Conservation (phyloP, 73 alveolate species). For the Effrenium voratum region DNA sequence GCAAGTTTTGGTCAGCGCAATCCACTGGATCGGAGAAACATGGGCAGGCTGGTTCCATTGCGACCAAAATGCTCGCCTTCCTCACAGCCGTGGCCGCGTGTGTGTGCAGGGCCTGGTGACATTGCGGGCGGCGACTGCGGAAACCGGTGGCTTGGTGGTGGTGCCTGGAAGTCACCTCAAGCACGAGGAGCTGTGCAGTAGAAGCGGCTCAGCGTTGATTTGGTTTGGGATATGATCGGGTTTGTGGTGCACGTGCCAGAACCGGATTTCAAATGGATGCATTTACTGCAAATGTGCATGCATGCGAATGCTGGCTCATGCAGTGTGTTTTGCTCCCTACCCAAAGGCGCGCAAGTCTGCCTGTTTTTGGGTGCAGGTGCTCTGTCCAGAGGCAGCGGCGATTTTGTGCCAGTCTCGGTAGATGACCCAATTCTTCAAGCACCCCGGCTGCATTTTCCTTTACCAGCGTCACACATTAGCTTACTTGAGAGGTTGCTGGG, state of each 20-base stretch:
- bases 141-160: constrained; percentile 70
- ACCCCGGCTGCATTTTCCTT: background rate
- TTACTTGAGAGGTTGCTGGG: background rate
- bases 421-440: constrained; percentile 48
- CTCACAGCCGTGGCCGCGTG: constrained; percentile 45
- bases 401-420: constrained; percentile 40
- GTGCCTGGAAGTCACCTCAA: constrained; percentile 68
- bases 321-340: no score
- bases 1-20: no score
- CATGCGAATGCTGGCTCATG: background rate
- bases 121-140: background rate
- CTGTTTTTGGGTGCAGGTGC: background rate
- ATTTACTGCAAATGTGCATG: background rate
- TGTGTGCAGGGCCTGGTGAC: constrained; percentile 84
- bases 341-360: background rate
- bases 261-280: no score
- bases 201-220: background rate
- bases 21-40: background rate
- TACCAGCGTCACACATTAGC: background rate
- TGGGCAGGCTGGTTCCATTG: constrained; percentile 85
- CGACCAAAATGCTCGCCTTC: constrained; percentile 54
- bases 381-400: constrained; percentile 25
- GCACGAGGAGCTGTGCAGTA: constrained; percentile 19
- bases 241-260: no score
- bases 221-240: no score